Percentiles rank a stretch among this genome's conserved stretches.
These are phyloP conservation scores for Cordyceps tenuipes DNA, from an alignment of 2,329 filamentous ascomycete species.

Conservation along the genomic window DNA sequence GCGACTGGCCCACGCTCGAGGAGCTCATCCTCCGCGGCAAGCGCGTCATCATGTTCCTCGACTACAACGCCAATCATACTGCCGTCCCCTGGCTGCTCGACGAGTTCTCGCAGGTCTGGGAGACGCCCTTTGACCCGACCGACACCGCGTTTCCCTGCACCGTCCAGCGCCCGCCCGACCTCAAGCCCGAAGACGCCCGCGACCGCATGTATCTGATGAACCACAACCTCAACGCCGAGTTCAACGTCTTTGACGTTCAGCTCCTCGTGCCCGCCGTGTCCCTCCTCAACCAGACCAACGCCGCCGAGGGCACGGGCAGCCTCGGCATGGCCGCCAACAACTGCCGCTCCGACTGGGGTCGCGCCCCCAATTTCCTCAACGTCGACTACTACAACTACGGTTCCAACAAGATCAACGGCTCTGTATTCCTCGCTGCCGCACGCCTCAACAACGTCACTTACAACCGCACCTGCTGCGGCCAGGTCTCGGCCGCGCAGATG, in stretches of 20 bases:
- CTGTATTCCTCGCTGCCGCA: slow-evolving; percentile 68
- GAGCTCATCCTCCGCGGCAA: slow-evolving; percentile 65
- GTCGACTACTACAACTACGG: slow-evolving; percentile 81
- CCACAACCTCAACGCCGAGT: slow-evolving; percentile 80
- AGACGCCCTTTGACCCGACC: slow-evolving; percentile 73
- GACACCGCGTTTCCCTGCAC: slow-evolving; percentile 65
- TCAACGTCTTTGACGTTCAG: slow-evolving; percentile 54
- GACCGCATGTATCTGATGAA: slow-evolving; percentile 74
- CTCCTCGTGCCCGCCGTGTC: slow-evolving; percentile 66
- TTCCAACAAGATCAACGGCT: slow-evolving; percentile 44
- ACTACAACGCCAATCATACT: slow-evolving; percentile 74
- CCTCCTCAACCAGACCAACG: slow-evolving; percentile 65
- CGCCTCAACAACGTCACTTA: slow-evolving; percentile 66
- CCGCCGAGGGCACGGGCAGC: slow-evolving; percentile 53
- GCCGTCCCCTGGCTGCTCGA: slow-evolving; percentile 77
- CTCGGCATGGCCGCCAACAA: slow-evolving; percentile 56
- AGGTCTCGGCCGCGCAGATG: slow-evolving; percentile 23
- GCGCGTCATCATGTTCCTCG: slow-evolving; percentile 72
- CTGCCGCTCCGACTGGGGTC: slow-evolving; percentile 54
- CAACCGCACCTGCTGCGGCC: slow-evolving; percentile 47
- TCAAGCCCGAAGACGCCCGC: slow-evolving; percentile 44
- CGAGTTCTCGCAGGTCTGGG: slow-evolving; percentile 83
- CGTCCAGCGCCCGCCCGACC: slow-evolving; percentile 64
- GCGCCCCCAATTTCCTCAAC: slow-evolving; percentile 68
- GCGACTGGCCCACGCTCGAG: slow-evolving; percentile 77